phyloP scores from a whole-genome alignment of 352 stramenopile genomes.

The Globisporangium ultimum region DNA sequence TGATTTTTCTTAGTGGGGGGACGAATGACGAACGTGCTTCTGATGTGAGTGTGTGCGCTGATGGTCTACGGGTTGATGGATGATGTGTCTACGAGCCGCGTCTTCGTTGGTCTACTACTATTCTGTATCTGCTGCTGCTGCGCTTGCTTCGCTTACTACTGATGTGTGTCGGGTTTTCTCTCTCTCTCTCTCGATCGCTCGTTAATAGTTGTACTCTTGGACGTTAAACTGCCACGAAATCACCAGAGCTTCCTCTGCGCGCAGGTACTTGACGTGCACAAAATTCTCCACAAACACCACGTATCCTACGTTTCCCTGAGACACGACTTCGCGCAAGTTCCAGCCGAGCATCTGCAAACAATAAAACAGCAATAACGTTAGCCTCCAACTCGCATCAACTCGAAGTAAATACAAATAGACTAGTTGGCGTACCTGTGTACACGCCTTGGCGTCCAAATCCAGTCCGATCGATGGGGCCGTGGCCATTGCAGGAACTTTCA shows the following conservation, averaged over 20 bases:
- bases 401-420: not conserved
- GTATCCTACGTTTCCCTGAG: slow-evolving; percentile 40
- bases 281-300: slow-evolving; percentile 38
- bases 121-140: no score
- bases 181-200: not conserved
- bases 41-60: no score
- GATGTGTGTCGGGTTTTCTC: no score
- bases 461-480: slow-evolving; percentile 27
- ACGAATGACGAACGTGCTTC: no score
- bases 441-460: slow-evolving; percentile 41
- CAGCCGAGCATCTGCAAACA: slow-evolving; percentile 46
- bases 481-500: slow-evolving; percentile 26
- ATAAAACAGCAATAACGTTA: not conserved
- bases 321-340: slow-evolving; percentile 54
- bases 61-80: no score
- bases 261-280: slow-evolving; percentile 48
- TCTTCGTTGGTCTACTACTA: no score
- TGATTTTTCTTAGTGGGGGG: no score
- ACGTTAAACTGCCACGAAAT: slow-evolving; percentile 54
- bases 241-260: slow-evolving; percentile 37
- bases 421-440: slow-evolving; percentile 36
- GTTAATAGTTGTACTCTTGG: slow-evolving; percentile 21
- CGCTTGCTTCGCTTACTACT: no score
- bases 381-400: not conserved
- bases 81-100: no score